Evolutionary conservation across 2,329 filamentous ascomycete genomes (phyloP).

Genomic region (Neophaeococcomyces aloes): DNA sequence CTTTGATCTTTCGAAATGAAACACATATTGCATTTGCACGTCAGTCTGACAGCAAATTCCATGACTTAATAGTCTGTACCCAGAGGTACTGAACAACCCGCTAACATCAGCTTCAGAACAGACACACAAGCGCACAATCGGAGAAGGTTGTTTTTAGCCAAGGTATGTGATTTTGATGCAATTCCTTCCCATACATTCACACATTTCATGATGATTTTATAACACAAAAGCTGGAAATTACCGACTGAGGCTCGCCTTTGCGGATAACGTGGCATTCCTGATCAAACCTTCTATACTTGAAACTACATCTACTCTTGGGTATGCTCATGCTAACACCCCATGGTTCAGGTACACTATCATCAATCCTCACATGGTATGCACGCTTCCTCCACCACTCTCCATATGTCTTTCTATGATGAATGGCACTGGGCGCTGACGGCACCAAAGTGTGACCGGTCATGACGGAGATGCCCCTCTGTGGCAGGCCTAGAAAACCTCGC

Average conservation of each 20-base stretch:
- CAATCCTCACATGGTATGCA: neutral
- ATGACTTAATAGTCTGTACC: neutral
- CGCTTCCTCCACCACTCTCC: constrained; percentile 12
- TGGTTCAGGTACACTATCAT: neutral
- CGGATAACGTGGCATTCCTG: constrained; percentile 83
- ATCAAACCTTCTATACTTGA: constrained; percentile 31
- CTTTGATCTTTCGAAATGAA: constrained; percentile 79
- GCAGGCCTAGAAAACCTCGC: constrained; percentile 99
- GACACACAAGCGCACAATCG: neutral
- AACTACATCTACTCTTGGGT: neutral
- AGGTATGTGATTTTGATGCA: no score
- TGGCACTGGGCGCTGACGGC: constrained; percentile 93
- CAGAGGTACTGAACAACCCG: neutral
- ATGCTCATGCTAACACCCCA: neutral
- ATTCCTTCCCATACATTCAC: constrained; percentile 11
- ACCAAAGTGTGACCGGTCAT: constrained; percentile 46
- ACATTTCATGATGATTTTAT: constrained; percentile 49
- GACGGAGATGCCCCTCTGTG: constrained; percentile 82
- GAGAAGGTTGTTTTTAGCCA: neutral
- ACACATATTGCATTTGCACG: constrained; percentile 69
- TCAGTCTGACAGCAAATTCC: constrained; percentile 65
- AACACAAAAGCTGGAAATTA: constrained; percentile 84
- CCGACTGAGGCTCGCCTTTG: constrained; percentile 72
- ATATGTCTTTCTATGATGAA: constrained; percentile 58
- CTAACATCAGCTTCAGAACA: constrained; percentile 7